Base-by-base conservation (phyloP, 177 flowering plant genomes). In the Vitis hybrid region DNA sequence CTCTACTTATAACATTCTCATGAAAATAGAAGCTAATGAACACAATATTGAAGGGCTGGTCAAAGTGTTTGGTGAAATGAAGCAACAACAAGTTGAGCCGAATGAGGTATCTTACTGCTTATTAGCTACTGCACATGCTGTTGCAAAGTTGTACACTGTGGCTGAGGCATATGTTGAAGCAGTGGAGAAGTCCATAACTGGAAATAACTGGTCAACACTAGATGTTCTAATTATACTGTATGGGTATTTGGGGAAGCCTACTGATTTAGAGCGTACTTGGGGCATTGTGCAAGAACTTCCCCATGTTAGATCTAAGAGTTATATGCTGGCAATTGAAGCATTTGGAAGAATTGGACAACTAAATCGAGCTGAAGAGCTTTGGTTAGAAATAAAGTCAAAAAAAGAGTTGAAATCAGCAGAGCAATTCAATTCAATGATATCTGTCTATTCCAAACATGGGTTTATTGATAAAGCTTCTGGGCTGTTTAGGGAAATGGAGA, bases 111-210 rank as follows among this genome's bases (percentile, higher is more conserved):
- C 98, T 59, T 92, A 79, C 73, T 91, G 98, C 78, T 86, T 95
- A 54, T 60, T 95, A 52, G 99, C 99, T n/a, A 83, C 83, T 59
- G 90, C 98, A 49, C 95, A 95, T 86, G 95, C 87, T 18, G 97
- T 88, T 27, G 99, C 97, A 46, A 84, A 89, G 75, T 76, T 92
- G 69, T 84, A 82, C 65, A 73, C 89, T 30, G 95, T 60, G 0
- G 86, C 83, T 60, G 97, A 89, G 75, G 79, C 81, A 30, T 91
- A 90, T 74, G 84, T 85, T 65, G 97, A 93, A 76, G 83, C 80
- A 48, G 76, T 95, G 32, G 90, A 91, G 86, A 85, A 84, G 71
- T 82, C 87, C 4, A 79, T 78, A 72, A 82, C 89, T 4, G 99
- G 94, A 51, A 72, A 75, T 65, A 93, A 95, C 79, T 95, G 97